These are phyloP conservation scores for Mycena epipterygia DNA, from an alignment of 768 basidiomycete genomes.

Conservation along the genomic window DNA sequence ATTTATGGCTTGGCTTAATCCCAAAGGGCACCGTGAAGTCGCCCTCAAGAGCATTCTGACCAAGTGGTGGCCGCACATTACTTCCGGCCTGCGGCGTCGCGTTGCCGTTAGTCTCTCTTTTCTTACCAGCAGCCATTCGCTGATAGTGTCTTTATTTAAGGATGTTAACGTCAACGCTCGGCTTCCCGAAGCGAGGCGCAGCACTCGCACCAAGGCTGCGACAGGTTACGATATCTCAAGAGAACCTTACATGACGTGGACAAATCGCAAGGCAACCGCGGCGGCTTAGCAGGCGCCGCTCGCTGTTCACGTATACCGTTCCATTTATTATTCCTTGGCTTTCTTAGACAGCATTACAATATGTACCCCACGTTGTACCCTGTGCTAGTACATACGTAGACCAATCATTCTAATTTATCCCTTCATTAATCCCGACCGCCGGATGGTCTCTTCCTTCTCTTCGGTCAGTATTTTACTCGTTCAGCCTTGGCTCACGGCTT, in stretches of 20 bases:
- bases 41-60: constrained; percentile 81
- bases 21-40: constrained; percentile 91
- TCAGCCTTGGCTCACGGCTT: background rate
- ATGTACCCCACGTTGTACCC: constrained; percentile 29
- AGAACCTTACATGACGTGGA: constrained; percentile 92
- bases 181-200: constrained; percentile 85
- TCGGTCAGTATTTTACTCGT: too few species aligned
- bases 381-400: constrained; percentile 21
- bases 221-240: constrained; percentile 74
- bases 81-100: constrained; percentile 83
- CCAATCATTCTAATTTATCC: constrained; percentile 28
- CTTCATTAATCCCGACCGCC: constrained; percentile 21
- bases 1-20: constrained; percentile 90
- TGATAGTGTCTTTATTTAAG: constrained; percentile 51
- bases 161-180: constrained; percentile 79
- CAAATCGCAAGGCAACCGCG: constrained; percentile 75
- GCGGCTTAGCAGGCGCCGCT: constrained; percentile 52
- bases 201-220: constrained; percentile 74
- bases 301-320: constrained; percentile 12
- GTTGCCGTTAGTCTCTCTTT: constrained; percentile 66
- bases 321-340: constrained; percentile 29
- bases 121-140: constrained; percentile 4
- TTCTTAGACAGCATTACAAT: constrained; percentile 36
- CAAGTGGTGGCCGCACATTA: constrained; percentile 89
- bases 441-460: background rate